Conservation (phyloP, 352 stramenopile species). For the Pythium aquatile region DNA sequence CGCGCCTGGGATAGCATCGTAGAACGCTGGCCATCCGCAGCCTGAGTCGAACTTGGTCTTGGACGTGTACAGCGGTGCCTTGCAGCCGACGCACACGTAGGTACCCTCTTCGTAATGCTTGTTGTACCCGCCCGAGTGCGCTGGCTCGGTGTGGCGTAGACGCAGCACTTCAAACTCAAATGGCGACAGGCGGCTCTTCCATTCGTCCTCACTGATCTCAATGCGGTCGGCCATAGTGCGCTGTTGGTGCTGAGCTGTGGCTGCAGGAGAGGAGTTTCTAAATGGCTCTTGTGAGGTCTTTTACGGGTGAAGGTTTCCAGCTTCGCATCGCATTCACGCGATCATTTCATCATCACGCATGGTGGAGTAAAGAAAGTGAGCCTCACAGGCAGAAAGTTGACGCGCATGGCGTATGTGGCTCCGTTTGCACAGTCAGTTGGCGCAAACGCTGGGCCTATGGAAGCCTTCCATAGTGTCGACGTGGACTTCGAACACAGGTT, state of each 20-base stretch:
- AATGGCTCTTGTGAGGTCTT: no score
- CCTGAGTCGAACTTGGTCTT: constrained; percentile 90
- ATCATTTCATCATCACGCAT: neutral
- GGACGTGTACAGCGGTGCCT: constrained; percentile 85
- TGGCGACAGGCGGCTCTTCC: constrained; percentile 73
- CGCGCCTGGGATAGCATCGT: constrained; percentile 84
- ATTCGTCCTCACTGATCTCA: constrained; percentile 72
- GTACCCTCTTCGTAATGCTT: constrained; percentile 85
- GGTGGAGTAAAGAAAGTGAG: neutral
- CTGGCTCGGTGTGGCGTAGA: constrained; percentile 89
- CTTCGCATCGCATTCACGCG: neutral
- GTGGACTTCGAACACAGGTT: neutral
- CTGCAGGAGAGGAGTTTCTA: no score
- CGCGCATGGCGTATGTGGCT: neutral
- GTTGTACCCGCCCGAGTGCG: constrained; percentile 88
- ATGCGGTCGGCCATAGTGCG: constrained; percentile 42
- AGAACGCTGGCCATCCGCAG: constrained; percentile 90
- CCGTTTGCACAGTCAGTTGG: neutral
- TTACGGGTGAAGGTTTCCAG: no score
- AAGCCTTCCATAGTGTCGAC: neutral
- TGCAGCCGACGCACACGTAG: constrained; percentile 88
- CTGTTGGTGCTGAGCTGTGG: no score
- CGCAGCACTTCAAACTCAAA: constrained; percentile 87
- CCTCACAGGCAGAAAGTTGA: neutral
- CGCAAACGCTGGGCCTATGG: neutral